phyloP scores from a whole-genome alignment of 371 early-diverging fungal species.

The Actinomortierella wolfii region DNA sequence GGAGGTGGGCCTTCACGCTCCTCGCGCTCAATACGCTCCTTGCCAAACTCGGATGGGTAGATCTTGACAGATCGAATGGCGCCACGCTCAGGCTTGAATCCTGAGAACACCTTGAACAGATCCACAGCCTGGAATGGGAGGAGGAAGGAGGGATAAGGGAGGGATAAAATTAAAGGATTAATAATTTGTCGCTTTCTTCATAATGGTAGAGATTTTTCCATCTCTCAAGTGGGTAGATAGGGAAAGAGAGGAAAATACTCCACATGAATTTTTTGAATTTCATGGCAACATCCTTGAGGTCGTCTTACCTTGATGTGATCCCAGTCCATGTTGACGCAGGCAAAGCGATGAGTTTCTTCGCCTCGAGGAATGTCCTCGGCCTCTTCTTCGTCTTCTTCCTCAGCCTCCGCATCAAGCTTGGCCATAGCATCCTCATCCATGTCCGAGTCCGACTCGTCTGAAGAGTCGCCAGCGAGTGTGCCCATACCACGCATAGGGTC shows the following conservation, averaged over 20 bases:
- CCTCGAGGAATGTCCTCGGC: slow-evolving; percentile 74
- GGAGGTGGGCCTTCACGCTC: slow-evolving; percentile 83
- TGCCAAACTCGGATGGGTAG: slow-evolving; percentile 97
- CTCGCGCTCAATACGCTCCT: slow-evolving; percentile 82
- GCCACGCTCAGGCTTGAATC: slow-evolving; percentile 82
- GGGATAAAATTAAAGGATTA: background rate
- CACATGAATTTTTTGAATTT: no score
- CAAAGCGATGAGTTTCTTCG: slow-evolving; percentile 88
- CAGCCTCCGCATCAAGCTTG: slow-evolving; percentile 51
- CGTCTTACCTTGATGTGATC: slow-evolving; percentile 73
- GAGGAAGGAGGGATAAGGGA: background rate
- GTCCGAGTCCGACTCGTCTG: slow-evolving; percentile 54
- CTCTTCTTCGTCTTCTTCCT: slow-evolving; percentile 61
- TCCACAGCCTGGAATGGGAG: slow-evolving; percentile 67
- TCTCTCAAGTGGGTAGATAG: no score
- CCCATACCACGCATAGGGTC: slow-evolving; percentile 91
- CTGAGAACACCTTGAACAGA: slow-evolving; percentile 84
- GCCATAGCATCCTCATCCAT: slow-evolving; percentile 54
- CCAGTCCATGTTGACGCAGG: slow-evolving; percentile 98
- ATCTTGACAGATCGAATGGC: slow-evolving; percentile 80
- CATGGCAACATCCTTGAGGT: no score
- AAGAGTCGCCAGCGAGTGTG: slow-evolving; percentile 64
- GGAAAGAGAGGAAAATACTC: no score
- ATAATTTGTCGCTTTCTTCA: background rate
- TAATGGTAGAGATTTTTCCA: background rate